Evolutionary conservation across 2,329 filamentous ascomycete species (phyloP).

Genomic region (Acrodontium crateriforme): DNA sequence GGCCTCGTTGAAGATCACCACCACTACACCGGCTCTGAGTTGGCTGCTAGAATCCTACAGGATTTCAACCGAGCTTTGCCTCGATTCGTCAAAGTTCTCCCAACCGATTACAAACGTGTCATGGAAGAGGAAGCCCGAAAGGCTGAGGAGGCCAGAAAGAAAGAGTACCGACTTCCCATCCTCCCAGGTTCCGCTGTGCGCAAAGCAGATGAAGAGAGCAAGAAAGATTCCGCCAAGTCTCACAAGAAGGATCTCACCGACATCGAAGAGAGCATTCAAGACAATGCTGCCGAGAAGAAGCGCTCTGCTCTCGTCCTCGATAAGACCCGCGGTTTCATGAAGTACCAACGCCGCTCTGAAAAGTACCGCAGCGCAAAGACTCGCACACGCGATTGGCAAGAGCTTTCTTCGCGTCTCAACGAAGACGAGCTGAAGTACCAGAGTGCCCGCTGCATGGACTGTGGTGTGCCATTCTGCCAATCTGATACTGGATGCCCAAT

Average conservation of each 20-base stretch:
- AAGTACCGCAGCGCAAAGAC: slow-evolving; percentile 81
- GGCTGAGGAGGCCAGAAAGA: slow-evolving; percentile 70
- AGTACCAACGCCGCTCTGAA: slow-evolving; percentile 82
- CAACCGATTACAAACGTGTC: slow-evolving; percentile 91
- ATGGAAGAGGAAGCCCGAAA: slow-evolving; percentile 75
- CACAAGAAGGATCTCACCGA: slow-evolving; percentile 51
- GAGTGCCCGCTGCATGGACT: slow-evolving; percentile 95
- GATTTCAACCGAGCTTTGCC: slow-evolving; percentile 87
- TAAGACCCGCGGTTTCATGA: slow-evolving; percentile 96
- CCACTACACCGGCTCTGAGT: slow-evolving; percentile 92
- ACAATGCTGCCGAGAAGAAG: slow-evolving; percentile 75
- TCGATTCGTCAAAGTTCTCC: slow-evolving; percentile 85
- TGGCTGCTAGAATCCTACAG: slow-evolving; percentile 82
- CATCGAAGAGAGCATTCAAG: slow-evolving; percentile 81
- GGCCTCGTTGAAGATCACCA: slow-evolving; percentile 92
- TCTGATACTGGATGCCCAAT: slow-evolving; percentile 93
- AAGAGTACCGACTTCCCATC: slow-evolving; percentile 66
- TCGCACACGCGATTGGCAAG: slow-evolving; percentile 83
- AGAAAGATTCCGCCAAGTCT: slow-evolving; percentile 44
- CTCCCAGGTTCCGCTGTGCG: slow-evolving; percentile 53
- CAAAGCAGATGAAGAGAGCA: slow-evolving; percentile 37
- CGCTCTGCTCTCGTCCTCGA: slow-evolving; percentile 85
- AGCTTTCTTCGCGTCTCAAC: slow-evolving; percentile 72
- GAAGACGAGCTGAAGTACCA: slow-evolving; percentile 97
- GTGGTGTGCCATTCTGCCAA: slow-evolving; percentile 95